These are phyloP conservation scores for Chlorokybus atmophyticus DNA, from an alignment of 139 green algal genomes.

Conservation along the genomic window DNA sequence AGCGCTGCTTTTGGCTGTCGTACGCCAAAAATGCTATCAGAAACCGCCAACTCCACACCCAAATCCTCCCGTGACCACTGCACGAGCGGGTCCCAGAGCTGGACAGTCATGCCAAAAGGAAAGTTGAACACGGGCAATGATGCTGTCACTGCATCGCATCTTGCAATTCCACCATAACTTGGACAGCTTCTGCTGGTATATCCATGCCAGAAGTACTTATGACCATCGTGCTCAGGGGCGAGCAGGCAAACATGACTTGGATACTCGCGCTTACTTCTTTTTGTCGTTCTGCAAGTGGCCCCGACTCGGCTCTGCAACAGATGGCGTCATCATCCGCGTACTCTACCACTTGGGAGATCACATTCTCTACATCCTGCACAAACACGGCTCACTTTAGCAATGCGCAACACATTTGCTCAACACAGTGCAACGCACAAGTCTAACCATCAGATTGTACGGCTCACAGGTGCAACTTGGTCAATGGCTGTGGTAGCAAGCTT, in stretches of 20 bases:
- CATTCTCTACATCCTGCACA: neutral
- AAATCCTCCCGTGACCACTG: constrained; percentile 36
- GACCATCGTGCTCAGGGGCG: neutral
- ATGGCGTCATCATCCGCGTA: neutral
- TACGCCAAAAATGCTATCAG: constrained; percentile 1
- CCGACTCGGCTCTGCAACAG: neutral
- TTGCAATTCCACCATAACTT: neutral
- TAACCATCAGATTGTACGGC: constrained; percentile 46
- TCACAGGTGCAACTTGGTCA: constrained; percentile 69
- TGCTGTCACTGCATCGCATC: too few species aligned
- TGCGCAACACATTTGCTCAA: constrained; percentile 50
- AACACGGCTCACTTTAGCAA: neutral
- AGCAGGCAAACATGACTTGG: neutral
- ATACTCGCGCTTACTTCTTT: neutral
- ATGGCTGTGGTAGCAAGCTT: constrained; percentile 73
- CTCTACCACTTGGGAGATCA: neutral
- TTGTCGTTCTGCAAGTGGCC: neutral
- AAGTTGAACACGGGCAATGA: too few species aligned
- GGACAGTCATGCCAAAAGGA: too few species aligned
- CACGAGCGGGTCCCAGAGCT: constrained; percentile 55
- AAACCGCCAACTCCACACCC: constrained; percentile 17
- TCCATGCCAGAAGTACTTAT: constrained; percentile 4
- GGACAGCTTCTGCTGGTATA: neutral
- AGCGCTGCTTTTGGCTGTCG: constrained; percentile 7
- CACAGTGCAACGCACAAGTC: constrained; percentile 71